phyloP scores from a whole-genome alignment of 306 rosid genomes.

The Ziziphus jujuba region DNA sequence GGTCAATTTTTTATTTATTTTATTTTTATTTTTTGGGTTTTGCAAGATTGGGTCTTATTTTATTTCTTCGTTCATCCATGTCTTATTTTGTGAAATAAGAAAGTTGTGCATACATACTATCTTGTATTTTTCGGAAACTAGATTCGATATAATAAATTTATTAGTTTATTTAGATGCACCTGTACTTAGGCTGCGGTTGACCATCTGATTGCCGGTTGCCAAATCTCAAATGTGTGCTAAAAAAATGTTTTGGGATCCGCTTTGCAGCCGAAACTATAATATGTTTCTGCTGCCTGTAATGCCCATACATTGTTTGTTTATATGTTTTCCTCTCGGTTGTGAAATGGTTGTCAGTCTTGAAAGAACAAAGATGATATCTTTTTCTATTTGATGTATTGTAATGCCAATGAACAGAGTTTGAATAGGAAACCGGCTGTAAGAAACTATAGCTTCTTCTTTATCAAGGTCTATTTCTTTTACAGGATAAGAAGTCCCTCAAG shows the following conservation, averaged over 20 bases:
- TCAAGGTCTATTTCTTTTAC: slow-evolving; percentile 13
- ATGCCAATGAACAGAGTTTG: background rate
- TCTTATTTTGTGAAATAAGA: background rate
- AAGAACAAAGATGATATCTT: background rate
- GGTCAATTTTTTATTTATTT: slow-evolving; percentile 33
- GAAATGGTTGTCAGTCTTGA: background rate
- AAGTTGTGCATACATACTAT: background rate
- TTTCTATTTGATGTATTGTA: background rate
- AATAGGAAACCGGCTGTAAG: background rate
- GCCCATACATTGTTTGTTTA: slow-evolving; percentile 10
- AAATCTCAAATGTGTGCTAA: background rate
- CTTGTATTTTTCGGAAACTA: background rate
- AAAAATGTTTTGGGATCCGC: slow-evolving; percentile 13
- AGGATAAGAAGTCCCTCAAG: slow-evolving; percentile 87
- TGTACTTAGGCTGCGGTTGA: slow-evolving; percentile 17
- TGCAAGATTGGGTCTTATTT: background rate
- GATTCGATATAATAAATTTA: background rate
- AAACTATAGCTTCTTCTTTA: background rate
- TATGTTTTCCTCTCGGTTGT: background rate
- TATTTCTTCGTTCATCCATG: background rate
- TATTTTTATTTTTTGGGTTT: background rate
- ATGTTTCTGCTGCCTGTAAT: slow-evolving; percentile 21
- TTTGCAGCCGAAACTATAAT: slow-evolving; percentile 18
- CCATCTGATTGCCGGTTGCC: slow-evolving; percentile 11
- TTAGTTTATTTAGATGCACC: slow-evolving; percentile 14